phyloP scores from a whole-genome alignment of 2,329 filamentous ascomycete species.

The Penicillium sclerotigenum region DNA sequence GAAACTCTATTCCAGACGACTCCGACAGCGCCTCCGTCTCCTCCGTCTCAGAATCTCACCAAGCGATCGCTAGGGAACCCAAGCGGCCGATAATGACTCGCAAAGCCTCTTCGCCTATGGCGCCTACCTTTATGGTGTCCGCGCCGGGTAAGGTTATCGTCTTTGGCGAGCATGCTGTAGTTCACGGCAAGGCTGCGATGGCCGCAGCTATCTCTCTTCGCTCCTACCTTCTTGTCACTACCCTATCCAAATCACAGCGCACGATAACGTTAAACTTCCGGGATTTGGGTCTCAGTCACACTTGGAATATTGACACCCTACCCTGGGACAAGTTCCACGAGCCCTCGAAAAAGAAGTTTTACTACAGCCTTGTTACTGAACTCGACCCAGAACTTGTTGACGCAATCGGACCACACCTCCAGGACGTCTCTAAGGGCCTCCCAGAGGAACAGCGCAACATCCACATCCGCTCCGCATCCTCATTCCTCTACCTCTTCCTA shows the following conservation, averaged over 20 bases:
- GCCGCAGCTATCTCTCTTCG: conserved; percentile 91
- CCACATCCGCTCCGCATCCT: conserved; percentile 74
- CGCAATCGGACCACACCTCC: conserved; percentile 76
- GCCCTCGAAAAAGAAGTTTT: conserved; percentile 85
- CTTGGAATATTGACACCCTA: conserved; percentile 88
- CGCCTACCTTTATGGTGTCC: conserved; percentile 95
- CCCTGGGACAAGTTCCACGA: conserved; percentile 82
- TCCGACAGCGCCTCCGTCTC: conserved; percentile 33
- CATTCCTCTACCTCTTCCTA: conserved; percentile 90
- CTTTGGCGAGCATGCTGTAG: conserved; percentile 96
- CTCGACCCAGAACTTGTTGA: conserved; percentile 79
- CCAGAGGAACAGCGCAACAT: conserved; percentile 75
- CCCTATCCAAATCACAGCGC: conserved; percentile 85
- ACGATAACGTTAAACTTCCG: conserved; percentile 86
- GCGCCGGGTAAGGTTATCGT: conserved; percentile 98
- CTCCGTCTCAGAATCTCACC: conserved; percentile 19
- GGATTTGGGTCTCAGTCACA: conserved; percentile 84
- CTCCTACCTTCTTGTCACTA: conserved; percentile 93
- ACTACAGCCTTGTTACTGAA: conserved; percentile 82
- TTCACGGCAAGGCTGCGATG: conserved; percentile 93
- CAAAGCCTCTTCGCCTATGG: conserved; percentile 57
- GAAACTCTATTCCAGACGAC: conserved; percentile 14
- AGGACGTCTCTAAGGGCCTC: conserved; percentile 63
- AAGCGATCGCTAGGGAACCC: conserved; percentile 5
- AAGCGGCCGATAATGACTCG: conserved; percentile 21